Percentiles rank a stretch among this genome's conserved stretches.
These are phyloP conservation scores for Pseudophaeomoniella oleicola DNA, from an alignment of 2,329 filamentous ascomycete species.

Conservation along the genomic window DNA sequence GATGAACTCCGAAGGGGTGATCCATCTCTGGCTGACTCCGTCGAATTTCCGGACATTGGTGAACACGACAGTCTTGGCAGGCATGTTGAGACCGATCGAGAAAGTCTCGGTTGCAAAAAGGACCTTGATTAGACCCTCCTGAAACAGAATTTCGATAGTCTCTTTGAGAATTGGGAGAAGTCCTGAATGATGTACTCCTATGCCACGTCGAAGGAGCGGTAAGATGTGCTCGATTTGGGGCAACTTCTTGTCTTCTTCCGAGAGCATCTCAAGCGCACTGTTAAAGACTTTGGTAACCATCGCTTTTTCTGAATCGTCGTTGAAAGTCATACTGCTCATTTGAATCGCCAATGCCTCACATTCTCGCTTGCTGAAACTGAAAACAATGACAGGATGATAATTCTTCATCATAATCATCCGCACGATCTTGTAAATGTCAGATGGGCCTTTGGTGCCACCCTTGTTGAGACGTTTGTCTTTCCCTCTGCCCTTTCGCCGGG, in stretches of 20 bases:
- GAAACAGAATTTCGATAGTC: conserved; percentile 97
- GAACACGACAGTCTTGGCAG: conserved; percentile 98
- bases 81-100: conserved; percentile 98
- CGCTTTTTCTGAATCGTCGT: conserved; percentile 86
- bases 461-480: conserved; percentile 89
- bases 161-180: conserved; percentile 92
- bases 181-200: conserved; percentile 94
- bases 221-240: conserved; percentile 86
- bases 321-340: conserved; percentile 80
- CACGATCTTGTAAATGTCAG: conserved; percentile 94
- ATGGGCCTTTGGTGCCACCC: conserved; percentile 56
- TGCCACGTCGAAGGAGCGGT: conserved; percentile 75
- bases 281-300: conserved; percentile 92
- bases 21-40: conserved; percentile 61
- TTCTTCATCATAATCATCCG: conserved; percentile 98
- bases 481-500: conserved; percentile 71
- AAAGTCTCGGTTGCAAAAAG: conserved; percentile 97
- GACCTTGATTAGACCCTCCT: conserved; percentile 95
- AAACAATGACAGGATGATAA: conserved; percentile 96
- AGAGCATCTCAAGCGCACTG: conserved; percentile 82
- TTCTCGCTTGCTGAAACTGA: conserved; percentile 97
- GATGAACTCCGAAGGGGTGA: conserved; percentile 91
- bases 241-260: conserved; percentile 75
- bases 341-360: conserved; percentile 82
- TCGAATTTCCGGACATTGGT: conserved; percentile 94